Conservation (phyloP, 306 rosid genomes). For the Acmispon strigosus region DNA sequence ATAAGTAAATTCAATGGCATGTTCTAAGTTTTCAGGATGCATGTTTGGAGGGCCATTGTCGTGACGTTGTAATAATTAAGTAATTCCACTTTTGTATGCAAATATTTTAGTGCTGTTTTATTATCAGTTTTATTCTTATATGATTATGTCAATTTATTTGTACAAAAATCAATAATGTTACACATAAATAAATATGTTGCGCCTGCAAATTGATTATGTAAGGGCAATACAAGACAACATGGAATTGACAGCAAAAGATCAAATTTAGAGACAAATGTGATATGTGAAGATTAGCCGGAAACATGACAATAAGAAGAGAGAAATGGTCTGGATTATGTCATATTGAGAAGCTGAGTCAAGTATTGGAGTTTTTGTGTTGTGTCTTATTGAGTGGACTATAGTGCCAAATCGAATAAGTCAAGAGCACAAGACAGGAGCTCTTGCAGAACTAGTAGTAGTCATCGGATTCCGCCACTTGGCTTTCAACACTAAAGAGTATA, state of each 20-base stretch:
- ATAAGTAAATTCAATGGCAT: background rate
- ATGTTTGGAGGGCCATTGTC: background rate
- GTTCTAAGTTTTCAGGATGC: background rate
- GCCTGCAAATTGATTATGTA: background rate
- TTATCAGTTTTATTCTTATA: background rate
- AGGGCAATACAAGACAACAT: background rate
- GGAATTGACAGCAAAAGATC: conserved; percentile 19
- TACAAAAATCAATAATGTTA: background rate
- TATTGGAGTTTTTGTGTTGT: conserved; percentile 25
- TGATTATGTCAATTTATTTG: background rate
- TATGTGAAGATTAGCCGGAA: background rate
- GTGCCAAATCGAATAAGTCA: conserved; percentile 18
- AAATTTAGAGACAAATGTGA: conserved; percentile 28
- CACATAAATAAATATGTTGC: background rate
- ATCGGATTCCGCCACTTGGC: background rate
- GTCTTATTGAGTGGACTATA: conserved; percentile 24
- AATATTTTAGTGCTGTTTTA: background rate
- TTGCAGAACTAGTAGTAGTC: background rate
- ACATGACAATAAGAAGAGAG: conserved; percentile 15
- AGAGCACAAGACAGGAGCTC: background rate
- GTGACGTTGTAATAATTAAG: background rate
- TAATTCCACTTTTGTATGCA: background rate
- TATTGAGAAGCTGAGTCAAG: conserved; percentile 3
- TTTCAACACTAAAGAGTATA: background rate
- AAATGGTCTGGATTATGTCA: background rate